These are phyloP conservation scores for Tylopilus sp. DNA, from an alignment of 1,284 basidiomycete species.

Conservation along the genomic window DNA sequence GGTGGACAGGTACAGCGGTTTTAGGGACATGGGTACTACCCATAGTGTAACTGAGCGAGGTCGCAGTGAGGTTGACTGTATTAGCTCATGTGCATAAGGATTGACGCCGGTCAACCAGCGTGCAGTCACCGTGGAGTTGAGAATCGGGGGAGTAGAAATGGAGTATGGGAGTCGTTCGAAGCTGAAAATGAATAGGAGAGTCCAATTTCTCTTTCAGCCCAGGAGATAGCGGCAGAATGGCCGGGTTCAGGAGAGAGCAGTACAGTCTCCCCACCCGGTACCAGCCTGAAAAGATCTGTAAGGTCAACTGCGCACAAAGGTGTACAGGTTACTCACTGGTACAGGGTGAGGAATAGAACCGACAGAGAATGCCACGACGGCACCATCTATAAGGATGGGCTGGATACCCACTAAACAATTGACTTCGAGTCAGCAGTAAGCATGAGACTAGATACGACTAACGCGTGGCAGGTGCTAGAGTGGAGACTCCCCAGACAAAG, in stretches of 20 bases:
- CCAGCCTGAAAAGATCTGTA: slow-evolving; percentile 3
- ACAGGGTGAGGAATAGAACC: slow-evolving; percentile 11
- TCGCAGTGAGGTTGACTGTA: slow-evolving; percentile 13
- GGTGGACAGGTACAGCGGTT: slow-evolving; percentile 2
- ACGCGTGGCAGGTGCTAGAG: background rate
- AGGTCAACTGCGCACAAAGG: background rate
- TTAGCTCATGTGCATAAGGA: slow-evolving; percentile 23
- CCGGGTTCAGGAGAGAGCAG: slow-evolving; percentile 7
- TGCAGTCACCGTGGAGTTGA: slow-evolving; percentile 14
- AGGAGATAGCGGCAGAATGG: slow-evolving; percentile 11
- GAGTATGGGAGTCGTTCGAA: slow-evolving; percentile 6
- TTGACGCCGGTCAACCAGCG: slow-evolving; percentile 22
- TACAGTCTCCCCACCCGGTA: background rate
- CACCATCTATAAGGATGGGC: slow-evolving; percentile 12
- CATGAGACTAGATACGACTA: background rate
- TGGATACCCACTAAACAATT: slow-evolving; percentile 9
- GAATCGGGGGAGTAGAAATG: slow-evolving; percentile 8
- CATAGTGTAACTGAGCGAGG: slow-evolving; percentile 13
- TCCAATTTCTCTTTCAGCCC: slow-evolving; percentile 13
- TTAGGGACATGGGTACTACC: slow-evolving; percentile 7
- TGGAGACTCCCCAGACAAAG: slow-evolving; percentile 7
- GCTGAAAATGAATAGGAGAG: slow-evolving; percentile 12
- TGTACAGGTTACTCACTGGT: slow-evolving; percentile 6
- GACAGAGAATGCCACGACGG: slow-evolving; percentile 10
- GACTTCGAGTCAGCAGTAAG: background rate